These are phyloP conservation scores for Myxozyma udenii DNA, from an alignment of 805 yeast genomes.

Conservation along the genomic window DNA sequence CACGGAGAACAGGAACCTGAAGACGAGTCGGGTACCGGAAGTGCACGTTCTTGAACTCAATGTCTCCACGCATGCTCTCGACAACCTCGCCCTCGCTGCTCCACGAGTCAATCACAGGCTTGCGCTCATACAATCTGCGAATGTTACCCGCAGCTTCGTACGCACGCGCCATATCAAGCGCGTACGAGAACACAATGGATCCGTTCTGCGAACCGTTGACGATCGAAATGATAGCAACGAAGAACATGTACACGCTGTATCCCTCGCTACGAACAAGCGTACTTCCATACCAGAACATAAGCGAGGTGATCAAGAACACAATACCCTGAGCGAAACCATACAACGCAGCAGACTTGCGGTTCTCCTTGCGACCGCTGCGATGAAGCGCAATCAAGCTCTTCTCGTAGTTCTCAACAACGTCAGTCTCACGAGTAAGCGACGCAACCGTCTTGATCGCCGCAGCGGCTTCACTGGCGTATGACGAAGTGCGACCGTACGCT, in stretches of 20 bases:
- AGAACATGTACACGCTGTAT: conserved; percentile 38
- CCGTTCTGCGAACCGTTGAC: conserved; percentile 46
- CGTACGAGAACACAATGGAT: conserved; percentile 43
- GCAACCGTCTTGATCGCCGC: conserved; percentile 45
- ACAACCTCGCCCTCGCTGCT: conserved; percentile 35
- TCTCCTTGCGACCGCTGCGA: conserved; percentile 9
- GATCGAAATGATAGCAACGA: conserved; percentile 41
- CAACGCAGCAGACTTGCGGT: conserved; percentile 18
- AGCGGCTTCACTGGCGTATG: conserved; percentile 44
- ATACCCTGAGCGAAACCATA: conserved; percentile 22
- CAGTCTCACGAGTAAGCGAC: conserved; percentile 43
- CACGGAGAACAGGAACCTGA: conserved; percentile 34
- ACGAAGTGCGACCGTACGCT: conserved; percentile 34
- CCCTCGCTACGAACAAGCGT: conserved; percentile 38
- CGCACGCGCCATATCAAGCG: conserved; percentile 47
- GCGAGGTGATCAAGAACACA: conserved; percentile 41
- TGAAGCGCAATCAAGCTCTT: conserved; percentile 15
- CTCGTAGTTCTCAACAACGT: conserved; percentile 38
- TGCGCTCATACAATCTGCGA: conserved; percentile 36
- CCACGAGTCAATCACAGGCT: conserved; percentile 41
- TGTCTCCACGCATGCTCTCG: conserved; percentile 45
- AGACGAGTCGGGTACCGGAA: conserved; percentile 38
- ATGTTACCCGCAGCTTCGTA: conserved; percentile 40
- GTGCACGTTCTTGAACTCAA: conserved; percentile 47
- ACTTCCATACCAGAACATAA: conserved; percentile 47